Evolutionary conservation across 2,329 filamentous ascomycete genomes (phyloP).

Genomic region (Ustulina deusta): DNA sequence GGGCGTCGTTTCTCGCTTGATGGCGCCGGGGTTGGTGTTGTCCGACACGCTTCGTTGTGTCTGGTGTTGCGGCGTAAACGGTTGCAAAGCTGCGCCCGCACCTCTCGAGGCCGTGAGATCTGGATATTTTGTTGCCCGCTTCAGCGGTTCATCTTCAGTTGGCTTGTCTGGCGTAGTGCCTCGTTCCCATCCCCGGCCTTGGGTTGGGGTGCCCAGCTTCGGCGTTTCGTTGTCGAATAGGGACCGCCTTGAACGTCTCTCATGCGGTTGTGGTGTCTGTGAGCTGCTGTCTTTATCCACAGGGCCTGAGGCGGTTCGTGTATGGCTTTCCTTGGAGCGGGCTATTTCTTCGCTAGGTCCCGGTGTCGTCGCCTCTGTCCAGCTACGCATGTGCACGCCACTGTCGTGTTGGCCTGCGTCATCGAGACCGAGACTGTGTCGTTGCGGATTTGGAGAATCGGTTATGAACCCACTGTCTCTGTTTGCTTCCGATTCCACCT

Average conservation of each 20-base stretch:
- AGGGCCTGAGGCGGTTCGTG: constrained; percentile 53
- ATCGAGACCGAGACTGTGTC: constrained; percentile 49
- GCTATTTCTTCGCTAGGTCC: constrained; percentile 43
- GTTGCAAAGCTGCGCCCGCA: constrained; percentile 36
- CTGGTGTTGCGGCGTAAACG: constrained; percentile 35
- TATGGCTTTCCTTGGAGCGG: constrained; percentile 46
- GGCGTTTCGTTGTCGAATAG: constrained; percentile 47
- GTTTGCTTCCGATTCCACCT: constrained; percentile 54
- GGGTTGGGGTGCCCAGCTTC: constrained; percentile 43
- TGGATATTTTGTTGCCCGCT: constrained; percentile 40
- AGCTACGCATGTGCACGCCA: constrained; percentile 66
- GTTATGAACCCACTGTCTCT: constrained; percentile 64
- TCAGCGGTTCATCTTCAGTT: constrained; percentile 30
- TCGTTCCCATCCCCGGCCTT: constrained; percentile 30
- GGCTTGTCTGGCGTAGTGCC: constrained; percentile 33
- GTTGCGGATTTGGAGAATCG: constrained; percentile 58
- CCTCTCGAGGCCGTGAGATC: constrained; percentile 34
- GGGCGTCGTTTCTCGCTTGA: constrained; percentile 42
- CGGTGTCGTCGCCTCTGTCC: constrained; percentile 51
- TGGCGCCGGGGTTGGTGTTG: constrained; percentile 37
- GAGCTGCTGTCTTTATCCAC: constrained; percentile 58
- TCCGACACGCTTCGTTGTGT: constrained; percentile 57
- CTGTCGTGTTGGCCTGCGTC: constrained; percentile 63
- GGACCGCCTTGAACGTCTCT: constrained; percentile 44
- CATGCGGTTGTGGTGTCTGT: constrained; percentile 52